A percentile compares a stretch with the other conserved stretches of the same genome.
Evolutionary conservation across 805 yeast genomes (phyloP).

Genomic region (Candida piceae): DNA sequence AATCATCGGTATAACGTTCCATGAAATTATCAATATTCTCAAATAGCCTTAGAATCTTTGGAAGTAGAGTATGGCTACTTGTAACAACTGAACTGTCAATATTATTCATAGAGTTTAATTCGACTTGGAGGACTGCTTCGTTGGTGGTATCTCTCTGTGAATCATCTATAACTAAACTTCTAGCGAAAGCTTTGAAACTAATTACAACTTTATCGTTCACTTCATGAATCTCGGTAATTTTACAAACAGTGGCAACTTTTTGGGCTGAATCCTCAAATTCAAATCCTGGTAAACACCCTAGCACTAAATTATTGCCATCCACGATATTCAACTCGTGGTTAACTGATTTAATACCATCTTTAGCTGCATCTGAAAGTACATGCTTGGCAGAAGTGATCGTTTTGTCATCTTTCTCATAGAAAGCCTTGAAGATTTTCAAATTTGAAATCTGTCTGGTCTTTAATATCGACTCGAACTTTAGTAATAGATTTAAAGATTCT

Average conservation of each 20-base stretch:
- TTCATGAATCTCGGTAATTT: slow-evolving; percentile 43
- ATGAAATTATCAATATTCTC: slow-evolving; percentile 28
- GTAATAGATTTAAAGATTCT: slow-evolving; percentile 43
- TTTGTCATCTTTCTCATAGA: not conserved
- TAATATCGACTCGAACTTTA: slow-evolving; percentile 9
- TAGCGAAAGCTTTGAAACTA: slow-evolving; percentile 44
- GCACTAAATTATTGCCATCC: slow-evolving; percentile 7
- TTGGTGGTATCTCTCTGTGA: not conserved
- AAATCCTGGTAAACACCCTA: slow-evolving; percentile 26
- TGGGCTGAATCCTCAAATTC: not conserved
- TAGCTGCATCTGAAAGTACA: slow-evolving; percentile 6
- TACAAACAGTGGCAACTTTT: slow-evolving; percentile 36
- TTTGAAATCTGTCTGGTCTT: not conserved
- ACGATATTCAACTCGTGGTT: slow-evolving; percentile 5
- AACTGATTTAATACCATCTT: slow-evolving; percentile 4
- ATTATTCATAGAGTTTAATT: not conserved
- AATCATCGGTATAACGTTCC: slow-evolving; percentile 33
- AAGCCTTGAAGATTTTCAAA: not conserved
- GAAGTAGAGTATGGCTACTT: slow-evolving; percentile 2
- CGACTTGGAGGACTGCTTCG: slow-evolving; percentile 7
- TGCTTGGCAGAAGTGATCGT: not conserved
- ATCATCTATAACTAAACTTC: slow-evolving; percentile 31
- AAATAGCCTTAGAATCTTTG: slow-evolving; percentile 7
- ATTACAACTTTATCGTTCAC: slow-evolving; percentile 39
- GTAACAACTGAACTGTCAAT: not conserved